Evolutionary conservation across 495 filamentous ascomycete species (phyloP), one percentile per base, ranked within the genome.

Genomic region (Lepidopterella palustris): DNA sequence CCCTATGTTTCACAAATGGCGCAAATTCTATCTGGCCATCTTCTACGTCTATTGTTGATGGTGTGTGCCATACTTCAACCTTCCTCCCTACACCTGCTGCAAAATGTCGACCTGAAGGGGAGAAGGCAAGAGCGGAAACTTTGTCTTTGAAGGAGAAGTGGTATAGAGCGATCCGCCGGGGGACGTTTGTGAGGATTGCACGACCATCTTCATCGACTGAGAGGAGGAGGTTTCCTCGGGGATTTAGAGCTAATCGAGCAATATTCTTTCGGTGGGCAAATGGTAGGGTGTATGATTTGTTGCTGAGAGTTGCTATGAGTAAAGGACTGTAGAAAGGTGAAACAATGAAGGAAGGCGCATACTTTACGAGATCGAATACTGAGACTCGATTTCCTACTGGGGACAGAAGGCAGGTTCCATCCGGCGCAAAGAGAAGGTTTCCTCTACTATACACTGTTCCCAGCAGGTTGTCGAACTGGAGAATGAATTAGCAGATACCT

Each of bases 401-500:
- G n/a, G 95, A 97, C 62, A 93, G 86, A 47, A 98, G 80, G 74
- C 89, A 91, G 64, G 88, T 92, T 64, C 93, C 93, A 83, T 98
- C 93, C 64, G 91, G 92, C 67, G 88, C 95, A 78, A 96, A 98
- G 65, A 96, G 82, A 59, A 98, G 82, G 72, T 97, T 97, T 73
- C 95, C 93, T 79, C 88, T 88, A 76, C 90, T 88, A 78, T 97
- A 98, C 65, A 98, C 93, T 65, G 92, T 98, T 61, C 93, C 95
- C 65, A 98, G 83, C 65, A 97, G 79, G 71, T 96, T 96, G 72
- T 89, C 93, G 76, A 96, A 97, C 88, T 95, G 60, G 23, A 47
- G 51, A 13, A 49, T 40, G 15, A 9, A 20, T 57, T 29, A 66
- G 54, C 23, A 48, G 2, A 49, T 9, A 11, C 18, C 15, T n/a